Conservation (phyloP, 129 eudicot genomes). For the Flaveria brownii region DNA sequence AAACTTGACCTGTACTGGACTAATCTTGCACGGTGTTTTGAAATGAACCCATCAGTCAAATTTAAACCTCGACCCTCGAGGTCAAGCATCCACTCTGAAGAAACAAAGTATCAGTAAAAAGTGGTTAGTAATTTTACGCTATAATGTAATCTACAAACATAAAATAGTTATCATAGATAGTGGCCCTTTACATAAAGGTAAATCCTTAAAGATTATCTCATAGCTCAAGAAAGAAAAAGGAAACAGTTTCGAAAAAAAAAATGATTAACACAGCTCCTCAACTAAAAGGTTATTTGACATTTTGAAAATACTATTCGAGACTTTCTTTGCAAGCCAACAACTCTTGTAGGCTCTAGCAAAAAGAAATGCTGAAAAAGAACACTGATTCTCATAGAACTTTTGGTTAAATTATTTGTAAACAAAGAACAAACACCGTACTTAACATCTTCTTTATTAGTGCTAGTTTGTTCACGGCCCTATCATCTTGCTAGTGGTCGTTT, state of each 20-base stretch:
- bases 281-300: not conserved
- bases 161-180: not conserved
- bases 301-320: not conserved
- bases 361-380: not conserved
- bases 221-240: not conserved
- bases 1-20: slow-evolving; percentile 31
- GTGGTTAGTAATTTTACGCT: not conserved
- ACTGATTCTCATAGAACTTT: not conserved
- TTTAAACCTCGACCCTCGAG: slow-evolving; percentile 60
- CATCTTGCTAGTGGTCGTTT: too few species aligned
- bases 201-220: not conserved
- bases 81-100: slow-evolving; percentile 64
- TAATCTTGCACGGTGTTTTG: slow-evolving; percentile 44
- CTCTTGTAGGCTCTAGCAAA: not conserved
- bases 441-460: not conserved
- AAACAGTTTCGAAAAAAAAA: not conserved
- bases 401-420: too few species aligned
- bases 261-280: not conserved
- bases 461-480: too few species aligned
- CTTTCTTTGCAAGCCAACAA: not conserved
- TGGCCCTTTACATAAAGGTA: not conserved
- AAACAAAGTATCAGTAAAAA: slow-evolving; percentile 8
- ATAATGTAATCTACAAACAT: not conserved
- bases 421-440: not conserved
- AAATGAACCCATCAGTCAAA: slow-evolving; percentile 49